Base-by-base conservation (phyloP, 176 grass and related monocot species). In the Chrysopogon serrulatus region DNA sequence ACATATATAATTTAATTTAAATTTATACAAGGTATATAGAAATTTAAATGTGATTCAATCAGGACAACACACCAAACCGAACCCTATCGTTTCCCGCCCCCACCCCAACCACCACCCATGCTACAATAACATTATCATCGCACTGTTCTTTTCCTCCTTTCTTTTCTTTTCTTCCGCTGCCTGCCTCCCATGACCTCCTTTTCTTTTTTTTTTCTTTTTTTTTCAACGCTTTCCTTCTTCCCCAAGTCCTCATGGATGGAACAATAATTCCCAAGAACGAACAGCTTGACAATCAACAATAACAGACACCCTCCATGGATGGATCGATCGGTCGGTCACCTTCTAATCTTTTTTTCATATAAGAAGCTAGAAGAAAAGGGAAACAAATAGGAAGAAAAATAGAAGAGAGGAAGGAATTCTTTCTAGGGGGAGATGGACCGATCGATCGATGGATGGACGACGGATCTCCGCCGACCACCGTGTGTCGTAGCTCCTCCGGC, bases 1-100 rank as follows among this genome's bases (percentile, higher is more conserved):
- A n/a, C 49, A 53, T 53, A 53, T 69, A 77, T 77, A 57, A 69
- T 82, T 59, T 34, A 68, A 39, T 30, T 35, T 5, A 21, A 4
- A 60, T 86, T 90, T 86, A 83, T 83, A 90, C 84, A 83, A 26
- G 56, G 4, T n/a, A n/a, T n/a, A n/a, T n/a, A n/a, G n/a, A n/a
- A n/a, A n/a, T n/a, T n/a, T n/a, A n/a, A n/a, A n/a, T n/a, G n/a
- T n/a, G n/a, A n/a, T n/a, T n/a, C n/a, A n/a, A n/a, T n/a, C 74
- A 64, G 31, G 57, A 85, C 77, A 72, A 39, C 48, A 86, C 79
- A 83, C 67, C 88, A 69, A 83, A 74, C 73, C 67, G 51, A 73
- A 79, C 59, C 74, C 32, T 76, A 69, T 90, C 84, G 45, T 49
- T 41, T 83, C 87, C 74, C 30, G 21, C 81, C 32, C 7, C 64